Conservation (phyloP, 2,329 filamentous ascomycete species). For the Phaeomoniella chlamydospora region DNA sequence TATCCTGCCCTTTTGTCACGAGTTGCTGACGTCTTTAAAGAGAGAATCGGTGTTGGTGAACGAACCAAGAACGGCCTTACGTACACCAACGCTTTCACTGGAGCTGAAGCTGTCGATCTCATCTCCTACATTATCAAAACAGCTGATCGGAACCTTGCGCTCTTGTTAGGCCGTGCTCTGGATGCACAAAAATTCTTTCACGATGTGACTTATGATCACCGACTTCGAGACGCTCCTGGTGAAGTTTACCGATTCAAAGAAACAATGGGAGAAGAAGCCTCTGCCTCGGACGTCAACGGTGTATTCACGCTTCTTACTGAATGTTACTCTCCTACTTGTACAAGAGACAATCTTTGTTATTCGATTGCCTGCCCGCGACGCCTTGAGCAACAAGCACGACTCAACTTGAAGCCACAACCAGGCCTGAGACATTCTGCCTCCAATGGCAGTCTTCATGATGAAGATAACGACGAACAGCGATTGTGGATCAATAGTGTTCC, state of each 20-base stretch:
- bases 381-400: constrained; percentile 82
- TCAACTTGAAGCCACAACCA: constrained; percentile 86
- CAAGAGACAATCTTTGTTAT: constrained; percentile 87
- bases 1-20: constrained; percentile 90
- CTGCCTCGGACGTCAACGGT: constrained; percentile 74
- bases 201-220: constrained; percentile 95
- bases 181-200: constrained; percentile 99
- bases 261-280: constrained; percentile 68
- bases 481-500: constrained; percentile 98
- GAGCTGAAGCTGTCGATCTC: constrained; percentile 87
- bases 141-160: constrained; percentile 82
- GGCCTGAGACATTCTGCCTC: constrained; percentile 63
- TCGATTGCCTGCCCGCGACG: constrained; percentile 92
- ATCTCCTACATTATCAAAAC: constrained; percentile 96
- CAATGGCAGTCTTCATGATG: constrained; percentile 63
- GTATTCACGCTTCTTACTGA: constrained; percentile 94
- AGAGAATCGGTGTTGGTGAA: constrained; percentile 73
- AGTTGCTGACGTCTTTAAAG: constrained; percentile 82
- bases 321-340: constrained; percentile 96
- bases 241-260: constrained; percentile 97
- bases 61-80: constrained; percentile 92
- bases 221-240: constrained; percentile 79
- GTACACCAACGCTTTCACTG: constrained; percentile 94
- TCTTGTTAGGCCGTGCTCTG: constrained; percentile 77
- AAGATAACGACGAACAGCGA: constrained; percentile 89